Evolutionary conservation across 129 eudicot genomes (phyloP).

Genomic region (carrot (Daucus carota)): DH1_v3.0 NC_030384.2:44515001-44515500

Average conservation of each 20-base stretch:
- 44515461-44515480: slow-evolving; percentile 93
- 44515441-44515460: slow-evolving; percentile 95
- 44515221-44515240: background rate
- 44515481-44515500: slow-evolving; percentile 93
- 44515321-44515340: background rate
- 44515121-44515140: background rate
- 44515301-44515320: background rate
- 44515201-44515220: background rate
- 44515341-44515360: background rate
- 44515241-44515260: background rate
- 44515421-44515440: slow-evolving; percentile 40
- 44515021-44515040: slow-evolving; percentile 75
- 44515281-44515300: background rate
- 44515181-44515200: no score
- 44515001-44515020: background rate
- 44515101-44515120: slow-evolving; percentile 1
- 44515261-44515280: background rate
- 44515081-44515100: slow-evolving; percentile 63
- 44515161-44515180: background rate
- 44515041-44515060: slow-evolving; percentile 64
- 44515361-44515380: background rate
- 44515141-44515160: background rate
- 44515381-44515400: background rate
- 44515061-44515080: slow-evolving; percentile 76
- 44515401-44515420: background rate